These are phyloP conservation scores for Penicillium sp. DNA, from an alignment of 2,329 filamentous ascomycete genomes.

Conservation along the genomic window DNA sequence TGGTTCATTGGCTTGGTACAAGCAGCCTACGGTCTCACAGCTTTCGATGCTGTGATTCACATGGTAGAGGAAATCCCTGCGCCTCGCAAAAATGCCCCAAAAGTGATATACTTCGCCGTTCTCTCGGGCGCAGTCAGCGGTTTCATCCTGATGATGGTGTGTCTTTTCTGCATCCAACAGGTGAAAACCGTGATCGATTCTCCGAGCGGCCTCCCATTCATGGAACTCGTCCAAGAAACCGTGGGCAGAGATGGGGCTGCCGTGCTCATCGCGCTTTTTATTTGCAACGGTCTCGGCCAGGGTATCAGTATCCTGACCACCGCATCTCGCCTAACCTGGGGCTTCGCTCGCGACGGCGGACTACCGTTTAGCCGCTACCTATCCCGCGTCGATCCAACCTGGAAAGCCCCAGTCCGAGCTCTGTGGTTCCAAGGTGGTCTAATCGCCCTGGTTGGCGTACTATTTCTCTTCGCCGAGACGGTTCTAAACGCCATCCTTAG, in stretches of 20 bases:
- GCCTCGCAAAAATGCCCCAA: constrained; percentile 52
- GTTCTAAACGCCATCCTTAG: constrained; percentile 56
- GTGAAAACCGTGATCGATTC: constrained; percentile 42
- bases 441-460: constrained; percentile 51
- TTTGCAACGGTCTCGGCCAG: constrained; percentile 56
- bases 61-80: constrained; percentile 58
- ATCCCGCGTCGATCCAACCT: constrained; percentile 43
- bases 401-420: constrained; percentile 54
- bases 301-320: constrained; percentile 54
- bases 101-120: constrained; percentile 55
- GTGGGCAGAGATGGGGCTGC: constrained; percentile 43
- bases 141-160: constrained; percentile 54
- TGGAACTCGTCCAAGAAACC: constrained; percentile 46
- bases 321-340: constrained; percentile 54
- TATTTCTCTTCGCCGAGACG: constrained; percentile 56
- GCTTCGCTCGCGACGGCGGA: constrained; percentile 55
- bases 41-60: constrained; percentile 60
- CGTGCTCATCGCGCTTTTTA: constrained; percentile 55
- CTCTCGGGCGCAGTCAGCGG: constrained; percentile 48
- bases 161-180: constrained; percentile 52
- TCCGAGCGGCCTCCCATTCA: constrained; percentile 46
- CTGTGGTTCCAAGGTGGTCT: constrained; percentile 53
- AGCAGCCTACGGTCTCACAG: constrained; percentile 57
- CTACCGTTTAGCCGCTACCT: constrained; percentile 48
- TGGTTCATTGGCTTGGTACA: constrained; percentile 60